Conservation (phyloP, 163 green algal genomes). For the Coccomyxa subellipsoidea region DNA sequence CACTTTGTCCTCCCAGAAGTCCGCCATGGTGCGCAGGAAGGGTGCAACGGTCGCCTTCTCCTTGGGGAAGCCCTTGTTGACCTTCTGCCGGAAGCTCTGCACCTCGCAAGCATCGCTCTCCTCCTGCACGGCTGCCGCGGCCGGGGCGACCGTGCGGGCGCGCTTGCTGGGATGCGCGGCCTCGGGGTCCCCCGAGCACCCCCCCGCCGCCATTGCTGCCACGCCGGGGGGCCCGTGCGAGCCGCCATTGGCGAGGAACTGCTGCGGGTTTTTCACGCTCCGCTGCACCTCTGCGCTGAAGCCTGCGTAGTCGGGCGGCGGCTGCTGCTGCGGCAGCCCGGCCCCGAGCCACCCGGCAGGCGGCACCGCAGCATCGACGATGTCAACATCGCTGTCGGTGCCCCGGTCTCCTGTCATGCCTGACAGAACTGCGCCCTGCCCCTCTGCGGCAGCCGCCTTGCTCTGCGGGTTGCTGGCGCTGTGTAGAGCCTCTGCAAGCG, state of each 20-base stretch:
- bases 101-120: neutral
- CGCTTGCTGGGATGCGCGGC: neutral
- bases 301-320: neutral
- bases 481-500: neutral
- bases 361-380: neutral
- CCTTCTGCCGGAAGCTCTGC: neutral
- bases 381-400: neutral
- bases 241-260: neutral
- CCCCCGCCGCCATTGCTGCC: no score
- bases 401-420: neutral
- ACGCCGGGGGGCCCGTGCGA: no score
- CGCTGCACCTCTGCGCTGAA: neutral
- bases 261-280: neutral
- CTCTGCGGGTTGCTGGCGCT: neutral
- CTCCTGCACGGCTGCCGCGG: neutral
- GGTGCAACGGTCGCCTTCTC: neutral
- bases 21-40: neutral
- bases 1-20: neutral
- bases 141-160: no score
- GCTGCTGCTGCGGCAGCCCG: neutral
- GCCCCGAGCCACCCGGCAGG: no score
- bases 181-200: no score
- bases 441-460: neutral
- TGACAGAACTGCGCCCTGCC: neutral
- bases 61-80: neutral